Evolutionary conservation across 2,329 filamentous ascomycete genomes (phyloP).

Genomic region (Cladorrhinum sp.): DNA sequence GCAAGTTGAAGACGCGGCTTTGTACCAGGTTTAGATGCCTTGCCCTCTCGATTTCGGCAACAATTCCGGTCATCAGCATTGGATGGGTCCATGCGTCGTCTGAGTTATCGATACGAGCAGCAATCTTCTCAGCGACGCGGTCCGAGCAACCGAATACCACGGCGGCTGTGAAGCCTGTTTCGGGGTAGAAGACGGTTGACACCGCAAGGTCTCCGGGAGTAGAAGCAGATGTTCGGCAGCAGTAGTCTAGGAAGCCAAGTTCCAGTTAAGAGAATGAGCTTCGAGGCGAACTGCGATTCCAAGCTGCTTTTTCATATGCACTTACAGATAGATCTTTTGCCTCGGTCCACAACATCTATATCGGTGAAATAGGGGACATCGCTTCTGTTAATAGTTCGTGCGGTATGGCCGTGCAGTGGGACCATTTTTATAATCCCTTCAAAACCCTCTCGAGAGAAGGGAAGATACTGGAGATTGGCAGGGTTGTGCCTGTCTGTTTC

Average conservation of each 20-base stretch:
- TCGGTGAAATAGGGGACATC: conserved; percentile 13
- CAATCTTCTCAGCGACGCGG: neutral
- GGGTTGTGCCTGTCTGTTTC: conserved; percentile 1
- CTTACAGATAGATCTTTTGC: conserved; percentile 5
- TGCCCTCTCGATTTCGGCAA: conserved; percentile 13
- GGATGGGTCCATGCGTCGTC: conserved; percentile 7
- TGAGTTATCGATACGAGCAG: conserved; percentile 4
- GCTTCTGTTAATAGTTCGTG: conserved; percentile 8
- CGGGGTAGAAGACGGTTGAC: conserved; percentile 10
- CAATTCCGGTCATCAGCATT: conserved; percentile 9
- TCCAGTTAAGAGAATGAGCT: neutral
- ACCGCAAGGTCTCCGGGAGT: conserved; percentile 5
- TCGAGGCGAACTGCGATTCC: neutral
- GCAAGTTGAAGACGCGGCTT: neutral
- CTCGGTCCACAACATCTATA: conserved; percentile 1
- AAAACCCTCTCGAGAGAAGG: conserved; percentile 7
- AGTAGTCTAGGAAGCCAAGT: conserved; percentile 10
- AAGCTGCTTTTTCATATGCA: neutral
- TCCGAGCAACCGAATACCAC: conserved; percentile 14
- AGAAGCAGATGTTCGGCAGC: conserved; percentile 3
- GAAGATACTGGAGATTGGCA: conserved; percentile 8
- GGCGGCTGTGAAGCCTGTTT: conserved; percentile 8
- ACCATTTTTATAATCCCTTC: neutral
- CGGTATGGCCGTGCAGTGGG: conserved; percentile 12
- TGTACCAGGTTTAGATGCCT: conserved; percentile 9